phyloP scores from a whole-genome alignment of 148 eudicot species.

The Oxyria digyna region DNA sequence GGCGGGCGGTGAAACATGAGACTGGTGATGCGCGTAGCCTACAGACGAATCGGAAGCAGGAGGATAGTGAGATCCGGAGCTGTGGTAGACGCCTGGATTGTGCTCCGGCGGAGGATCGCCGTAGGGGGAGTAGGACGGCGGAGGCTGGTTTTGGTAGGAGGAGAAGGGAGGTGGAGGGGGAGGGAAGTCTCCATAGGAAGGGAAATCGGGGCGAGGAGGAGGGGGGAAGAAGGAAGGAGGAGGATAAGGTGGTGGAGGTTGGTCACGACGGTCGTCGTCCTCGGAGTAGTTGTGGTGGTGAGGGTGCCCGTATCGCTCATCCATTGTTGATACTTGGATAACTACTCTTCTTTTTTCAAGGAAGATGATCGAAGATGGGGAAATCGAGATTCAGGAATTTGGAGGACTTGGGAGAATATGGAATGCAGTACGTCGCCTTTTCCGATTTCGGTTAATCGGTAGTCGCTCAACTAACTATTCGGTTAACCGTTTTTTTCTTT shows the following conservation, averaged over 20 bases:
- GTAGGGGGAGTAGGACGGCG: slow-evolving; percentile 11
- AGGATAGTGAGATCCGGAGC: slow-evolving; percentile 18
- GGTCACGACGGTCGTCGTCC: not conserved
- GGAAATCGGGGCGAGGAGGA: slow-evolving; percentile 6
- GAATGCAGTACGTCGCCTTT: not conserved
- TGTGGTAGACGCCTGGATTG: slow-evolving; percentile 11
- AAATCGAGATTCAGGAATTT: not conserved
- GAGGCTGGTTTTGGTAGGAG: slow-evolving; percentile 12
- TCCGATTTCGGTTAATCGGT: not conserved
- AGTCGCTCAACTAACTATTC: not conserved
- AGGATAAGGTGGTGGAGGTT: not conserved
- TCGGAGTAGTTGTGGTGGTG: slow-evolving; percentile 15
- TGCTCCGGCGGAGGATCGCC: slow-evolving; percentile 3
- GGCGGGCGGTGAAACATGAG: slow-evolving; percentile 9
- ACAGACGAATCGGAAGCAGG: slow-evolving; percentile 10
- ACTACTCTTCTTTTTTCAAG: not conserved
- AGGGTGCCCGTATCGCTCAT: slow-evolving; percentile 20
- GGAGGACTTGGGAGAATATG: not conserved
- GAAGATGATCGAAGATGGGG: not conserved
- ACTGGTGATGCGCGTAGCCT: slow-evolving; percentile 2
- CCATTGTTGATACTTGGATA: slow-evolving; percentile 13
- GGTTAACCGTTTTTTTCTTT: too few species aligned
- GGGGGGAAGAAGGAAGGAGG: not conserved
- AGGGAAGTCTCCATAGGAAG: slow-evolving; percentile 11
- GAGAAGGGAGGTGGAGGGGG: slow-evolving; percentile 10